phyloP scores from a whole-genome alignment of 768 basidiomycete genomes.

The Boletus tomentosulus region DNA sequence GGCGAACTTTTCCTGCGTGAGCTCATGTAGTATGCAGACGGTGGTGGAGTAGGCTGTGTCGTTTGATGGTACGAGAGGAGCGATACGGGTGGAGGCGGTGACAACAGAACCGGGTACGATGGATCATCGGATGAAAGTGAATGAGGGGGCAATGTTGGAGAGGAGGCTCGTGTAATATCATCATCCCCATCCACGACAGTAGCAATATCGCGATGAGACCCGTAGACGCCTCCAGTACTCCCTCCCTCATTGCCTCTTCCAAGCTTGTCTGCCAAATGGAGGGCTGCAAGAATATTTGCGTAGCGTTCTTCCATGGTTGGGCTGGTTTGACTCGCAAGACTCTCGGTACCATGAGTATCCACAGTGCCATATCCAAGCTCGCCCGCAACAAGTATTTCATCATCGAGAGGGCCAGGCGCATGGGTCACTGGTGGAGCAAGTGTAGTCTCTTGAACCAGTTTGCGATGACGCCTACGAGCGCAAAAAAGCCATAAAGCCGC shows the following conservation, averaged over 20 bases:
- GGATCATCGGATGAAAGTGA: constrained; percentile 11
- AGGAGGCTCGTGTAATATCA: constrained; percentile 16
- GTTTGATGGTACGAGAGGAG: constrained; percentile 3
- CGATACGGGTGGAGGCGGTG: constrained; percentile 22
- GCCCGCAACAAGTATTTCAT: constrained; percentile 18
- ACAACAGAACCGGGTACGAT: constrained; percentile 17
- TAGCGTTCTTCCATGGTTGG: constrained; percentile 25
- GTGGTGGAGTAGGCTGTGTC: constrained; percentile 19
- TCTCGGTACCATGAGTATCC: neutral
- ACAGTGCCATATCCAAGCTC: constrained; percentile 7
- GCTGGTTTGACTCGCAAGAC: neutral
- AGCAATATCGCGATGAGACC: constrained; percentile 15
- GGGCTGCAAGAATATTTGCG: constrained; percentile 23
- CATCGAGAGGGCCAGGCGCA: constrained; percentile 17
- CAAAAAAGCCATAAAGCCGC: constrained; percentile 29
- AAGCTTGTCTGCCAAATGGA: constrained; percentile 12
- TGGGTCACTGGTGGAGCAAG: constrained; percentile 7
- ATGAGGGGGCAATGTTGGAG: constrained; percentile 22
- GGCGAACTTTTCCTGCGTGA: constrained; percentile 23
- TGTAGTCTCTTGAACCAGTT: constrained; percentile 17
- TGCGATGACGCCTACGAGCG: constrained; percentile 29
- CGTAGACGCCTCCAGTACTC: constrained; percentile 27
- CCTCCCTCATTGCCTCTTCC: constrained; percentile 18
- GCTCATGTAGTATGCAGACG: constrained; percentile 20
- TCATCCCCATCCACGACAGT: constrained; percentile 10